A percentile compares a stretch with the other conserved stretches of the same genome.
Evolutionary conservation across 306 rosid genomes (phyloP).

Genomic region (Aeschynomene evenia): DNA sequence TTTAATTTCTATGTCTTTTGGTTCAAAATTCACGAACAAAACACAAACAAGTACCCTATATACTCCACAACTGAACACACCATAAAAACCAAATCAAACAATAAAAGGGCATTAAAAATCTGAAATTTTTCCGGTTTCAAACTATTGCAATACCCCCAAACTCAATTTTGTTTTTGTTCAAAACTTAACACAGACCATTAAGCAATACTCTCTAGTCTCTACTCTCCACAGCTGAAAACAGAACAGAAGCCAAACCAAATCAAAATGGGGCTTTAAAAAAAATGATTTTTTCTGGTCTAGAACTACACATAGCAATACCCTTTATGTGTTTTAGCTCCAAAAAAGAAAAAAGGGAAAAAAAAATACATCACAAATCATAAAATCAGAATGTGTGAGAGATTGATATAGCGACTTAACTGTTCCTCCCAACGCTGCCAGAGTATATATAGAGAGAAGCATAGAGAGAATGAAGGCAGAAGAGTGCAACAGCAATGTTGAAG

Average conservation of each 20-base stretch:
- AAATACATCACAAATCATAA: background rate
- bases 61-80: conserved; percentile 58
- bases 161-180: background rate
- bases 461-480: conserved; percentile 79
- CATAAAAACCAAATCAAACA: conserved; percentile 1
- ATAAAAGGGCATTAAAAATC: background rate
- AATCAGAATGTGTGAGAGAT: background rate
- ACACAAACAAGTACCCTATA: conserved; percentile 7
- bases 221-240: conserved; percentile 56
- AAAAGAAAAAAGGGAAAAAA: no score
- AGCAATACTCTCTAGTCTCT: conserved; percentile 27
- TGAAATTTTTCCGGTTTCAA: background rate
- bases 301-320: background rate
- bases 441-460: conserved; percentile 86
- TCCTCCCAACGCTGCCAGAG: conserved; percentile 60
- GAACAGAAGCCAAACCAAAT: conserved; percentile 1
- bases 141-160: background rate
- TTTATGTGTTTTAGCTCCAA: background rate
- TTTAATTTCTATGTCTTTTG: background rate
- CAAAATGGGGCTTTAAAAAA: background rate
- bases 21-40: background rate
- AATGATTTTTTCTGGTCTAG: background rate
- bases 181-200: background rate
- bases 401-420: conserved; percentile 47
- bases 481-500: conserved; percentile 88